Conservation (phyloP, 2,329 filamentous ascomycete genomes). For the Sporothrix dimorphospora region DNA sequence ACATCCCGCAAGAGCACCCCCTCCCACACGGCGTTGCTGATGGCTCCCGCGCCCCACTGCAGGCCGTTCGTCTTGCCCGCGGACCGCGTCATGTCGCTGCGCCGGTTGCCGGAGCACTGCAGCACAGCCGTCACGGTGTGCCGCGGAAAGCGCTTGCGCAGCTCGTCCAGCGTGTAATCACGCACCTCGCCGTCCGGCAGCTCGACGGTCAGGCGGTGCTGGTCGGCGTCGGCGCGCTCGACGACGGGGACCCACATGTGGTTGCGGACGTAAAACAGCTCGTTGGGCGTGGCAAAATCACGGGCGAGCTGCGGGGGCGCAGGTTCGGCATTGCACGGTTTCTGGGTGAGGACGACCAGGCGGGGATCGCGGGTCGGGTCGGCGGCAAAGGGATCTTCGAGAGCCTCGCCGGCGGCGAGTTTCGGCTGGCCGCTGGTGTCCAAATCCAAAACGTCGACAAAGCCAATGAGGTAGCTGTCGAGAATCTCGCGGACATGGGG, state of each 20-base stretch:
- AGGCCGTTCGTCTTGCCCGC: slow-evolving; percentile 57
- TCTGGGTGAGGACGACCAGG: slow-evolving; percentile 55
- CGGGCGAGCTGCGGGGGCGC: slow-evolving; percentile 52
- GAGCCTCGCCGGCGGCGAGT: slow-evolving; percentile 46
- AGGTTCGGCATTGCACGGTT: slow-evolving; percentile 65
- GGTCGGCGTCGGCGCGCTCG: slow-evolving; percentile 39
- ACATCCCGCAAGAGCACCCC: slow-evolving; percentile 60
- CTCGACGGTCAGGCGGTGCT: slow-evolving; percentile 59
- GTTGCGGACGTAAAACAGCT: slow-evolving; percentile 63
- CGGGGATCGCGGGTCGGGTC: slow-evolving; percentile 57
- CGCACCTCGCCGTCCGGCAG: slow-evolving; percentile 57
- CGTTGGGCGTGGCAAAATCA: slow-evolving; percentile 58
- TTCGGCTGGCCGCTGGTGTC: slow-evolving; percentile 53
- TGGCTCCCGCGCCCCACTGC: slow-evolving; percentile 62
- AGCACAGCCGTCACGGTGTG: slow-evolving; percentile 58
- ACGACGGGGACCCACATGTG: slow-evolving; percentile 63
- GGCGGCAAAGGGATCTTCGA: slow-evolving; percentile 63
- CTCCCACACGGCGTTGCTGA: slow-evolving; percentile 63
- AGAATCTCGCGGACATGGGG: slow-evolving; percentile 67
- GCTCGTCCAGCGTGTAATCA: slow-evolving; percentile 57
- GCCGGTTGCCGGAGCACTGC: slow-evolving; percentile 64
- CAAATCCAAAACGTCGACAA: slow-evolving; percentile 61
- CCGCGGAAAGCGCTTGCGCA: slow-evolving; percentile 55
- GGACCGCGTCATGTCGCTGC: slow-evolving; percentile 60
- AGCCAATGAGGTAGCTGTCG: slow-evolving; percentile 65